phyloP scores from a whole-genome alignment of 1,139 yeast genomes.

The Suhomyces wounanorum region DNA sequence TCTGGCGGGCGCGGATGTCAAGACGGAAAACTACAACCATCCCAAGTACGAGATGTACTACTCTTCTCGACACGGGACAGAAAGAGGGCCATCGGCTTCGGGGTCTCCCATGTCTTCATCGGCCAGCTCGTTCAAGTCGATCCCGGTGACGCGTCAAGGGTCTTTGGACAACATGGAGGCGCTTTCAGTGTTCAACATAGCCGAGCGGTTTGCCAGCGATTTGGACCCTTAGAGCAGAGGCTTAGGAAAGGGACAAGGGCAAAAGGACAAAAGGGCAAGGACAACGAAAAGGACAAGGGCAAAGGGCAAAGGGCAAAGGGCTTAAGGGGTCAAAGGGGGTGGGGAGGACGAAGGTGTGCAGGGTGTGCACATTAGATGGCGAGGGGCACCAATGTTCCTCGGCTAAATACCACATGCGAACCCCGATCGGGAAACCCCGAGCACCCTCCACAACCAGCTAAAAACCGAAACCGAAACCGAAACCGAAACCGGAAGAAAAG shows the following conservation, averaged over 20 bases:
- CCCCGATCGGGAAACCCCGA: background rate
- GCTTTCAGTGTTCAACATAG: conserved; percentile 24
- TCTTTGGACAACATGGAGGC: conserved; percentile 16
- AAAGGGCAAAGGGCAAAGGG: too few relatives aligned
- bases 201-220: conserved; percentile 31
- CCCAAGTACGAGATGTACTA: conserved; percentile 29
- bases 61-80: conserved; percentile 12
- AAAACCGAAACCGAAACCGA: too few relatives aligned
- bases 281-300: too few relatives aligned
- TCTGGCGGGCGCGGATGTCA: conserved; percentile 5
- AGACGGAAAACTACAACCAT: conserved; percentile 15
- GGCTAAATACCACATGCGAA: background rate
- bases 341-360: too few relatives aligned
- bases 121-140: conserved; percentile 7
- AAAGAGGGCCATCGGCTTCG: background rate
- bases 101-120: conserved; percentile 7
- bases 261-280: too few relatives aligned
- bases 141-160: conserved; percentile 3
- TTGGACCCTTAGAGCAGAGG: background rate
- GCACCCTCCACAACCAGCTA: too few relatives aligned
- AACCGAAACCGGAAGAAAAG: too few relatives aligned
- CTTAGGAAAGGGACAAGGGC: too few relatives aligned
- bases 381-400: background rate
- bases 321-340: background rate
- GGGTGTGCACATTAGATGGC: background rate